phyloP scores from a whole-genome alignment of 2,329 filamentous ascomycete species.

The Penicillium brasilianum region DNA sequence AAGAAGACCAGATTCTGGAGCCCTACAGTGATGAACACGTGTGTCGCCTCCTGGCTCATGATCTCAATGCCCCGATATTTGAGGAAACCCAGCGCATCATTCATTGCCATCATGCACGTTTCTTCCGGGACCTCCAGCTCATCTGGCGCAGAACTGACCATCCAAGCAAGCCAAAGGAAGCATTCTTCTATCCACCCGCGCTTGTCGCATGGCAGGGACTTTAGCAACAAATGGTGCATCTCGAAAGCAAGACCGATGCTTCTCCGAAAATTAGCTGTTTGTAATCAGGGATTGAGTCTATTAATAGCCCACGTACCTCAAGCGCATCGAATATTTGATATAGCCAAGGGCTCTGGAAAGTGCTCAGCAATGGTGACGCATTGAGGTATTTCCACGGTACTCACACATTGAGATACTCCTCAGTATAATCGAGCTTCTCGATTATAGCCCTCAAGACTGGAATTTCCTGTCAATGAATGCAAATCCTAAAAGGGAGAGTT shows the following conservation, averaged over 20 bases:
- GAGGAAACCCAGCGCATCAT: constrained; percentile 38
- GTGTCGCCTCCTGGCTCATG: constrained; percentile 65
- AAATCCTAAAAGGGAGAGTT: neutral
- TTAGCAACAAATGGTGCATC: constrained; percentile 66
- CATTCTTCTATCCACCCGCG: constrained; percentile 70
- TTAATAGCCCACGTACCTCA: constrained; percentile 46
- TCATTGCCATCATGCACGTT: constrained; percentile 41
- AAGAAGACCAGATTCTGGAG: neutral
- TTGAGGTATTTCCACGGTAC: constrained; percentile 61
- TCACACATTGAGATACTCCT: constrained; percentile 66
- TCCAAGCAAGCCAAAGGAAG: constrained; percentile 70
- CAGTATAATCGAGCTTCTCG: constrained; percentile 62
- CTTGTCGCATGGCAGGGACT: constrained; percentile 58
- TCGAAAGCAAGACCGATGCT: constrained; percentile 33
- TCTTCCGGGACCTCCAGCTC: constrained; percentile 53
- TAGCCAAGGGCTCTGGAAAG: constrained; percentile 63
- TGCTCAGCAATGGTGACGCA: constrained; percentile 20
- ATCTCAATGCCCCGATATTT: constrained; percentile 51
- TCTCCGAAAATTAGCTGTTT: neutral
- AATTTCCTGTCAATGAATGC: constrained; percentile 26
- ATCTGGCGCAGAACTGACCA: constrained; percentile 38
- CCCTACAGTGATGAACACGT: constrained; percentile 50
- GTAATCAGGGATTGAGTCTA: neutral
- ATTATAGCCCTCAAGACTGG: constrained; percentile 66
- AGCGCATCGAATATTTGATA: constrained; percentile 67